phyloP scores from a whole-genome alignment of 495 filamentous ascomycete species.

The Acidomyces sp. region DNA sequence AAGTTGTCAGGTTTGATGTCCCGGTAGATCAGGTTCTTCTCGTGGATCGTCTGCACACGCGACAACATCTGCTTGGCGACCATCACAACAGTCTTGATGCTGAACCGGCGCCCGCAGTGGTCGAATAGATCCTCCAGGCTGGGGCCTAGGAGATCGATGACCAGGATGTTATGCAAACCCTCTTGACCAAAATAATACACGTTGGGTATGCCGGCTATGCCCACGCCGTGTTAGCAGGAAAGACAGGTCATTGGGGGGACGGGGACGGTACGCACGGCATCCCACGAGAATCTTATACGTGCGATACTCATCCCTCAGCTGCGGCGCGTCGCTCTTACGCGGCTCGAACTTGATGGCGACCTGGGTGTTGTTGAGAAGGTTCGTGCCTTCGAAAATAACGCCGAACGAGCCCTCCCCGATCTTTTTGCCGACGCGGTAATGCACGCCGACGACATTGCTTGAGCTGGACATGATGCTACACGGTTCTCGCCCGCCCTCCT shows the following conservation, averaged over 20 bases:
- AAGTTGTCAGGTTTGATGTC: constrained; percentile 99
- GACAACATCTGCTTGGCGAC: constrained; percentile 99
- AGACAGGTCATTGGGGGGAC: background rate
- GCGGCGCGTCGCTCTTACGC: constrained; percentile 94
- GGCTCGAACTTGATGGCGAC: constrained; percentile 99
- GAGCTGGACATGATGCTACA: constrained; percentile 75
- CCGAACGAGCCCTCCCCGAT: constrained; percentile 98
- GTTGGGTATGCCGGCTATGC: constrained; percentile 88
- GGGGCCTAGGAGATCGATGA: constrained; percentile 93
- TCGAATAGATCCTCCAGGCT: constrained; percentile 97
- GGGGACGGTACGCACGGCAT: constrained; percentile 64
- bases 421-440: constrained; percentile 98
- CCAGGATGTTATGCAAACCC: constrained; percentile 96
- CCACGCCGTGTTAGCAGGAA: background rate
- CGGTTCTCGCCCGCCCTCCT: constrained; percentile 6
- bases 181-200: constrained; percentile 99
- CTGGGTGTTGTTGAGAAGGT: constrained; percentile 97
- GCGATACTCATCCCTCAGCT: constrained; percentile 95
- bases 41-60: constrained; percentile 96
- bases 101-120: constrained; percentile 89
- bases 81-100: constrained; percentile 97
- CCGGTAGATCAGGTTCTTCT: constrained; percentile 98
- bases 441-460: constrained; percentile 96
- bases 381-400: constrained; percentile 98
- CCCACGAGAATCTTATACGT: constrained; percentile 99